Percentiles rank a stretch among this genome's conserved stretches.
Conservation (phyloP, 2,329 filamentous ascomycete species). For the Penicillium sp. region DNA sequence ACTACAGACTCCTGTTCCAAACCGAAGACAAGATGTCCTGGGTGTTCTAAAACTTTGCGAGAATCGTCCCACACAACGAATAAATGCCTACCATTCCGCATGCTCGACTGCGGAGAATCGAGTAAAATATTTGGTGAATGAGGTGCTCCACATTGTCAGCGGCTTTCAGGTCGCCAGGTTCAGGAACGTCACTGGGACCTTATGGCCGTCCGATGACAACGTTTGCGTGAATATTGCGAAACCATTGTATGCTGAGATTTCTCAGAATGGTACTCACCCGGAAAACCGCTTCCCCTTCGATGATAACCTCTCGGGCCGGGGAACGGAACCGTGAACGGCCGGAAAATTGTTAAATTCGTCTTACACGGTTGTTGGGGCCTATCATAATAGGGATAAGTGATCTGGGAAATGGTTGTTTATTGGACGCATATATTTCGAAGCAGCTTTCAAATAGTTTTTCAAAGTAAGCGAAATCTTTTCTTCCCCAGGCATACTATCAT, state of each 20-base stretch:
- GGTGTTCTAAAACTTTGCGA: neutral
- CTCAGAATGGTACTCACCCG: neutral
- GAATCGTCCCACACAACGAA: neutral
- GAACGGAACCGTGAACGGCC: too few relatives aligned
- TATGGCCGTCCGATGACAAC: neutral
- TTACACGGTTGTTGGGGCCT: too few relatives aligned
- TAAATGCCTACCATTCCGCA: conserved; percentile 42
- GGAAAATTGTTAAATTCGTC: too few relatives aligned
- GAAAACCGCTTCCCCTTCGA: too few relatives aligned
- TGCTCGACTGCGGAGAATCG: conserved; percentile 33
- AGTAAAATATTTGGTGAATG: neutral
- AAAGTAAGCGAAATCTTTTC: too few relatives aligned
- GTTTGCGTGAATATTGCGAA: neutral
- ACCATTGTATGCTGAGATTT: neutral
- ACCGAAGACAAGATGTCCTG: conserved; percentile 18
- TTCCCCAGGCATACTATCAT: too few relatives aligned
- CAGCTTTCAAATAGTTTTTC: too few relatives aligned
- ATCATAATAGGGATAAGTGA: too few relatives aligned
- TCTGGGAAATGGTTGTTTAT: too few relatives aligned
- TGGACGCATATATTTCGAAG: too few relatives aligned
- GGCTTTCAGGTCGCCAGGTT: conserved; percentile 1
- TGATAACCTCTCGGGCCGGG: too few relatives aligned
- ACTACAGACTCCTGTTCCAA: conserved; percentile 15
- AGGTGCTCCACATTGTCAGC: neutral
- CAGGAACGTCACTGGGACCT: neutral